A percentile compares a stretch with the other conserved stretches of the same genome.
Conservation (phyloP, 805 yeast genomes). For the Myxozyma udenii region DNA sequence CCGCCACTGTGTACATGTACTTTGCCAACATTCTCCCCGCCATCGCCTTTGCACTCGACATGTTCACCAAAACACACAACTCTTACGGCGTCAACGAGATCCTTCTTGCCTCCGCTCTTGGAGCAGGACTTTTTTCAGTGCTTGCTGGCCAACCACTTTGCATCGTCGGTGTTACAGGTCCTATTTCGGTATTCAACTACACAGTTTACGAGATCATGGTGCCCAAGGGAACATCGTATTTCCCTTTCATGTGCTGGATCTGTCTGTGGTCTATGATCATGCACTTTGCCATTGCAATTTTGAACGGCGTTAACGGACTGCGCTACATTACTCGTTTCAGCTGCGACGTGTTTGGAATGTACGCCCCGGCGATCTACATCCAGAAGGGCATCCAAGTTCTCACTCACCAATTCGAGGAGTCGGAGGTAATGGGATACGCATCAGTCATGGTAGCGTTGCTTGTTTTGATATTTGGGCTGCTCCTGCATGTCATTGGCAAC, state of each 20-base stretch:
- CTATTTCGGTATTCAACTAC: conserved; percentile 85
- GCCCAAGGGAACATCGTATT: conserved; percentile 54
- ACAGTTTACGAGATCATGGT: conserved; percentile 73
- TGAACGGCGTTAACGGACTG: conserved; percentile 59
- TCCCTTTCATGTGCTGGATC: conserved; percentile 95
- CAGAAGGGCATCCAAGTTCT: conserved; percentile 88
- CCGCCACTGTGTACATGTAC: conserved; percentile 76
- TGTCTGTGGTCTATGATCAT: conserved; percentile 85
- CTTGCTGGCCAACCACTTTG: conserved; percentile 89
- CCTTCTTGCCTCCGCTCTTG: conserved; percentile 76
- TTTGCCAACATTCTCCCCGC: conserved; percentile 58
- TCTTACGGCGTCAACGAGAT: conserved; percentile 92
- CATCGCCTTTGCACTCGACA: conserved; percentile 19
- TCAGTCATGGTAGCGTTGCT: conserved; percentile 68
- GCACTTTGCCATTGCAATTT: conserved; percentile 68
- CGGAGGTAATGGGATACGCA: conserved; percentile 49
- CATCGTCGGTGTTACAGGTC: conserved; percentile 93
- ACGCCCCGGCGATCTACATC: conserved; percentile 81
- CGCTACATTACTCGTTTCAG: conserved; percentile 22
- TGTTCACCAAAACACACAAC: conserved; percentile 77
- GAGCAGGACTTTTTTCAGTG: conserved; percentile 83
- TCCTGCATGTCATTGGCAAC: conserved; percentile 56
- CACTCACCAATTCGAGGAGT: conserved; percentile 57
- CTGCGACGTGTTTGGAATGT: conserved; percentile 81
- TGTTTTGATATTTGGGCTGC: conserved; percentile 77